Base-by-base conservation (phyloP, 345 rosid species). In the Citrus cavaleriei region DNA sequence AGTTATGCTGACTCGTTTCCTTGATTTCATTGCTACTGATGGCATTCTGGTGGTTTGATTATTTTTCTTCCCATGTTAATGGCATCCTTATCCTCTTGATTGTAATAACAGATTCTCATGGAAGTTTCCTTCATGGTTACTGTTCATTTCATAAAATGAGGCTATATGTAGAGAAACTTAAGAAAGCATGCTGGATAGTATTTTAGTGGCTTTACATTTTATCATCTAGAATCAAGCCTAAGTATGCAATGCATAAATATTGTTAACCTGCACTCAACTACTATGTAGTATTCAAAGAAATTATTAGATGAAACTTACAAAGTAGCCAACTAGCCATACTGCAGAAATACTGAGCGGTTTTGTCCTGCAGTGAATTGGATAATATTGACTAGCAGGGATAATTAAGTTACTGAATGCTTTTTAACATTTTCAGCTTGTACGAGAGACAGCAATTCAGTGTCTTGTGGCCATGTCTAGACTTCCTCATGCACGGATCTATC, bases 361-460 rank as follows among this genome's bases (percentile, higher is more conserved):
- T 10, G 51, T 42, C 51, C 16, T 10, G 12, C 16, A 12, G 46
- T 12, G 51, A 42, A 42, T 42, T 42, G 51, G 51, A 12, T 42
- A 2, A 42, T 42, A 42, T 12, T 42, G 51, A 57, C 13, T 60
- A 38, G 27, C 5, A 37, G 5, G 9, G 9, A 60, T 16, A 5
- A 61, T 28, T 62, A 61, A 42, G 10, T 38, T 42, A 42, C 27
- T 22, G 5, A 42, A 5, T 42, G 3, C 25, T 34, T 38, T 55
- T 70, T 21, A 46, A 78, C 49, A 35, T 80, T 77, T 67, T 68
- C 86, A 95, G 99, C 85, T 89, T 83, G 91, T 91, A 61, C 91
- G 98, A 64, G 97, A 96, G 86, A 94, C 99, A 2, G 92, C 95
- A 24, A 81, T 96, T 78, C 97, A 92, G 75, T 94, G 99, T 86